phyloP scores from a whole-genome alignment of 2,329 filamentous ascomycete species.

The Penicillium sp. region DNA sequence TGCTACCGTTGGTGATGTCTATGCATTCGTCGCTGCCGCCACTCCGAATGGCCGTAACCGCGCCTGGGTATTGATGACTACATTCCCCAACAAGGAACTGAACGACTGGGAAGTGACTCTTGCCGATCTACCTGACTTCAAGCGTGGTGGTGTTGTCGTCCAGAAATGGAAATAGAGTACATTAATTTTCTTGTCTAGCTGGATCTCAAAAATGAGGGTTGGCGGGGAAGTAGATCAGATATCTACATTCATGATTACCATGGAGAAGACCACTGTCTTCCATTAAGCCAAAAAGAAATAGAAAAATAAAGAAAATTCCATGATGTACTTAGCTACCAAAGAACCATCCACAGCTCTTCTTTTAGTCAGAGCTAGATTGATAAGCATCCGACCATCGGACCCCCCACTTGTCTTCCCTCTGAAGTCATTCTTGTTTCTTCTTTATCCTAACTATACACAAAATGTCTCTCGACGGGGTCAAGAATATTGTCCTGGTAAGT shows the following conservation, averaged over 20 bases:
- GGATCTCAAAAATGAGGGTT: constrained; percentile 7
- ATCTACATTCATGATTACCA: background rate
- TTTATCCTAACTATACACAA: background rate
- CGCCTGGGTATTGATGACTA: constrained; percentile 63
- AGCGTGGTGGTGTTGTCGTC: constrained; percentile 51
- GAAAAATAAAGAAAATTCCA: background rate
- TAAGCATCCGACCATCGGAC: constrained; percentile 26
- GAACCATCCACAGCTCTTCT: background rate
- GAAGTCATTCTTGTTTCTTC: background rate
- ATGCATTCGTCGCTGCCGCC: constrained; percentile 58
- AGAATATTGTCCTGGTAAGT: constrained; percentile 45
- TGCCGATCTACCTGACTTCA: constrained; percentile 51
- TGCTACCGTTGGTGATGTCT: constrained; percentile 65
- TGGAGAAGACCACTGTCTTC: background rate
- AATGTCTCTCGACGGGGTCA: constrained; percentile 46
- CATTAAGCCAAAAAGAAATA: background rate
- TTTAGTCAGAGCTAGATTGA: constrained; percentile 26
- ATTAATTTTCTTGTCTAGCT: background rate
- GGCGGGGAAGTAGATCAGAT: background rate
- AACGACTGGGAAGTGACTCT: constrained; percentile 52
- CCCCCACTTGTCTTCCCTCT: constrained; percentile 11
- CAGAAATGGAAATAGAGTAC: constrained; percentile 47
- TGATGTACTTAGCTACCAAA: background rate
- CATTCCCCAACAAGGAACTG: constrained; percentile 64
- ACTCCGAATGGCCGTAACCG: constrained; percentile 51